These are phyloP conservation scores for Fraxinus excelsior DNA, from an alignment of 257 asterid species.

Conservation along the genomic window DNA sequence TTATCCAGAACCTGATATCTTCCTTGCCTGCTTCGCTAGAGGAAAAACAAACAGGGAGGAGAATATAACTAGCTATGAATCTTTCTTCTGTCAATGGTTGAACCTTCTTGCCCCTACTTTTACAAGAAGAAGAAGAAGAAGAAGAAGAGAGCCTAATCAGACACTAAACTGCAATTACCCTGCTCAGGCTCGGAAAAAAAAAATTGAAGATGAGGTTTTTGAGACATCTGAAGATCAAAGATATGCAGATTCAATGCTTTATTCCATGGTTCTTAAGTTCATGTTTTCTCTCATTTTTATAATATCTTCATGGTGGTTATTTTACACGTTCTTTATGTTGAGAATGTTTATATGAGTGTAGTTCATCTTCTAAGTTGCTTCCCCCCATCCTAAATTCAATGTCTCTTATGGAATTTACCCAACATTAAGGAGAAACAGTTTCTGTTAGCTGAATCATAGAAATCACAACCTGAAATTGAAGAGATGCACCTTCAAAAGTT, in stretches of 20 bases:
- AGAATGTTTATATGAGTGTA: background rate
- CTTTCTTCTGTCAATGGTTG: no score
- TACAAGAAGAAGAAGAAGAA: background rate
- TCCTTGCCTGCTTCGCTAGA: no score
- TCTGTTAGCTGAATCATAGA: background rate
- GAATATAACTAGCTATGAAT: no score
- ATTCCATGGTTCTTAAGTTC: background rate
- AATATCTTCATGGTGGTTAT: background rate
- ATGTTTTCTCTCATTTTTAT: background rate
- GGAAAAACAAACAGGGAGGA: no score
- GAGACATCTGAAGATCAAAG: background rate
- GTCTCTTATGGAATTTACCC: background rate
- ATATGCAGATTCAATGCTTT: background rate
- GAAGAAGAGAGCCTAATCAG: background rate
- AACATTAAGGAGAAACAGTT: background rate
- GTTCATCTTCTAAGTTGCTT: background rate
- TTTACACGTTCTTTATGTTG: background rate
- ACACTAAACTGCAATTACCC: background rate
- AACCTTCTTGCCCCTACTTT: background rate
- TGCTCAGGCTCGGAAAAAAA: background rate
- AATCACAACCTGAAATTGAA: background rate
- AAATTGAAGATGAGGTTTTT: background rate
- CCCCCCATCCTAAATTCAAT: background rate
- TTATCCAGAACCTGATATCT: no score
- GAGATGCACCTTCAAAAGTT: background rate